Evolutionary conservation across 495 filamentous ascomycete species (phyloP).

Genomic region (Chaetomium fimeti): DNA sequence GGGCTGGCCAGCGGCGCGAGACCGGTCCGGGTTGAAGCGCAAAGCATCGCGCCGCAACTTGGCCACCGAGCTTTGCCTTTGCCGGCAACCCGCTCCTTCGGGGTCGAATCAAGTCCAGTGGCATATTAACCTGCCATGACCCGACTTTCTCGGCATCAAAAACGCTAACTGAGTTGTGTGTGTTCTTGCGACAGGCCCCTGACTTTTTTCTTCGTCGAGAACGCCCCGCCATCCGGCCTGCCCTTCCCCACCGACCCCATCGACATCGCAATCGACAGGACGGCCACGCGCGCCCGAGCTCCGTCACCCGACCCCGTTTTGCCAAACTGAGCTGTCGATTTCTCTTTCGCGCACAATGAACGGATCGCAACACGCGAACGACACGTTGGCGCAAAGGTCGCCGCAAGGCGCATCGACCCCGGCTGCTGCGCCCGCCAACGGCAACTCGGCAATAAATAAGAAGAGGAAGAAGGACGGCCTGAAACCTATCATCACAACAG

Average conservation of each 20-base stretch:
- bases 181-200: constrained; percentile 6
- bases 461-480: constrained; percentile 86
- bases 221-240: constrained; percentile 5
- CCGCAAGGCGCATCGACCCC: constrained; percentile 27
- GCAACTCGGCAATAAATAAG: constrained; percentile 57
- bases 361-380: constrained; percentile 34
- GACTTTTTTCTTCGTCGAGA: constrained; percentile 19
- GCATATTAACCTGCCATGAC: constrained; percentile 24
- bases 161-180: constrained; percentile 19
- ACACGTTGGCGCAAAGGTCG: constrained; percentile 31
- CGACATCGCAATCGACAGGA: constrained; percentile 6
- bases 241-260: constrained; percentile 16
- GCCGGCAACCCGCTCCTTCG: constrained; percentile 16
- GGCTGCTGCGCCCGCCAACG: constrained; percentile 32
- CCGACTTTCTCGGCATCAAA: constrained; percentile 24
- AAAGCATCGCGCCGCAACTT: constrained; percentile 13
- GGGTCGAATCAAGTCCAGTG: constrained; percentile 20
- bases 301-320: constrained; percentile 12
- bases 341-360: constrained; percentile 32
- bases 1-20: not conserved
- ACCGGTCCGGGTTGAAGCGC: constrained; percentile 3
- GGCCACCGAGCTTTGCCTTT: constrained; percentile 23
- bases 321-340: constrained; percentile 15
- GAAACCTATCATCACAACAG: constrained; percentile 88
- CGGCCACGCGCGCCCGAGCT: constrained; percentile 16